These are phyloP conservation scores for Chaetomium olivaceum DNA, from an alignment of 2,329 filamentous ascomycete genomes.

Conservation along the genomic window DNA sequence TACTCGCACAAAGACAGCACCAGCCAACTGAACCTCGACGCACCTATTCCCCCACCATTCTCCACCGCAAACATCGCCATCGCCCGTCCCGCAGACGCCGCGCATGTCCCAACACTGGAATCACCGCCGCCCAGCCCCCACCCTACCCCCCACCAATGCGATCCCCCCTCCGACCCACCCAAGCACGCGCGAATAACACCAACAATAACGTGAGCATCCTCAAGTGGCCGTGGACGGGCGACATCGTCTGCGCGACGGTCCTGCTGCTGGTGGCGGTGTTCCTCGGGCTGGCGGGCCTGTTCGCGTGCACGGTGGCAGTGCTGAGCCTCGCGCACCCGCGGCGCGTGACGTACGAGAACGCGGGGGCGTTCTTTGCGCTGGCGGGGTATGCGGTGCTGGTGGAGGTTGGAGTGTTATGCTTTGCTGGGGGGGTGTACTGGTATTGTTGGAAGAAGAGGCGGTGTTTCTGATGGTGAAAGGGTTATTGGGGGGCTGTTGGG, in stretches of 20 bases:
- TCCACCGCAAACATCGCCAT: neutral
- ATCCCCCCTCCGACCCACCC: too few species aligned
- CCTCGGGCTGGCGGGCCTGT: neutral
- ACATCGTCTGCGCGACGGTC: neutral
- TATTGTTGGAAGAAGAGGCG: neutral
- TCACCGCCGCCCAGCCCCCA: neutral
- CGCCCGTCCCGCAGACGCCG: too few species aligned
- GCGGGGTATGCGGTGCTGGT: neutral
- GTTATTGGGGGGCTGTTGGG: too few species aligned
- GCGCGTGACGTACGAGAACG: neutral
- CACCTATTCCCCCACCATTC: too few species aligned
- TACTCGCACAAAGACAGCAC: neutral
- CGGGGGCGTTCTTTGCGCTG: neutral
- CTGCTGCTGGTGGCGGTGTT: neutral
- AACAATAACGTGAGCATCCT: neutral
- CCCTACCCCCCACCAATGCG: neutral
- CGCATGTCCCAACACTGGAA: too few species aligned
- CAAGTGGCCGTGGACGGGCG: too few species aligned
- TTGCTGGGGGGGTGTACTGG: neutral
- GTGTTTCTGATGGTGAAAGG: neutral
- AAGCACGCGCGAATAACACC: too few species aligned
- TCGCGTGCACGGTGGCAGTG: neutral
- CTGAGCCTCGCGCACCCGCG: neutral
- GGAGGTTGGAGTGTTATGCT: neutral
- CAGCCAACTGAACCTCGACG: neutral